Percentiles rank a stretch among this genome's conserved stretches.
phyloP scores from a whole-genome alignment of 129 eudicot genomes.

The Rutidosis leptorrhynchoides region DNA sequence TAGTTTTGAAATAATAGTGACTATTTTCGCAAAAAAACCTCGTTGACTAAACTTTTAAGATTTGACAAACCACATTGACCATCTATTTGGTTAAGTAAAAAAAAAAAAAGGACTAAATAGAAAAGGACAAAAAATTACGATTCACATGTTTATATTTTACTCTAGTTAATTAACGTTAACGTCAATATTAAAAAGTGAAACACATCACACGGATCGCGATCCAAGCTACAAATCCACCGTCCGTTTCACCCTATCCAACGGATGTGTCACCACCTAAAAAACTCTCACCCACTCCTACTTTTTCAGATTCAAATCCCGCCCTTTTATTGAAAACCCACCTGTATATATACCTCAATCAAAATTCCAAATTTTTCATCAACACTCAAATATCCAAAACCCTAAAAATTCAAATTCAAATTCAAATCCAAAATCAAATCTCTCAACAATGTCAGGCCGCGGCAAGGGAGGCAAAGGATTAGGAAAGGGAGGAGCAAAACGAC shows the following conservation, averaged over 20 bases:
- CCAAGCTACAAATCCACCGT: neutral
- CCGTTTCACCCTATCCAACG: neutral
- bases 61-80: too few relatives aligned
- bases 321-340: neutral
- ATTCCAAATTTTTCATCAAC: neutral
- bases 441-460: neutral
- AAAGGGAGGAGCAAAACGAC: conserved; percentile 1
- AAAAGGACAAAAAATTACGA: too few relatives aligned
- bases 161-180: too few relatives aligned
- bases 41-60: too few relatives aligned
- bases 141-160: too few relatives aligned
- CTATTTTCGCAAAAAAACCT: too few relatives aligned
- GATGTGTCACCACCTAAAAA: neutral
- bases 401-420: neutral
- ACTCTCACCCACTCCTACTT: neutral
- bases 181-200: too few relatives aligned
- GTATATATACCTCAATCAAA: neutral
- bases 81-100: too few relatives aligned
- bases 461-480: conserved; percentile 7
- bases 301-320: neutral
- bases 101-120: too few relatives aligned
- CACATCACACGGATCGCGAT: neutral
- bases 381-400: neutral
- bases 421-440: too few relatives aligned
- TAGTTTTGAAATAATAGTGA: too few relatives aligned